Evolutionary conservation across 73 alveolate genomes (phyloP).

Genomic region (Paramecium sexaurelia): DNA sequence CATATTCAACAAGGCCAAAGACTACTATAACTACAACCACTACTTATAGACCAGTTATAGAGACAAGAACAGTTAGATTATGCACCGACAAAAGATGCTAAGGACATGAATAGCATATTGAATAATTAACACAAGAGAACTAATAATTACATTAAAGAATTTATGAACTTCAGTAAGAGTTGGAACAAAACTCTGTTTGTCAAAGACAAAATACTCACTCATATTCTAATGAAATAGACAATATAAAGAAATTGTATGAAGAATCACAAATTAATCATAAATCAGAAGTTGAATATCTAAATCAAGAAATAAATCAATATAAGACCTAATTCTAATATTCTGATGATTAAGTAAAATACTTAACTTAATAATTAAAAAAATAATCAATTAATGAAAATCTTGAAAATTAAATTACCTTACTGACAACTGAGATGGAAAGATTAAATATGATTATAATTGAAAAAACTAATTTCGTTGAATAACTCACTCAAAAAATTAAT

Average conservation of each 20-base stretch:
- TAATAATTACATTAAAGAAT: neutral
- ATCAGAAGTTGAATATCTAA: neutral
- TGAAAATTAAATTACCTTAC: slow-evolving; percentile 20
- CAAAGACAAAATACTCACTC: neutral
- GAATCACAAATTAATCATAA: neutral
- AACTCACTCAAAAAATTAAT: neutral
- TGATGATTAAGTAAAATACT: neutral
- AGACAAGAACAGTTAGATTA: slow-evolving; percentile 56
- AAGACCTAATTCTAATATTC: neutral
- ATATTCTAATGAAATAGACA: neutral
- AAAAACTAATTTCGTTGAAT: neutral
- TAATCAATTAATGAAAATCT: neutral
- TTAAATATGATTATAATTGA: neutral
- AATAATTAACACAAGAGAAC: neutral
- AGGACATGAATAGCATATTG: slow-evolving; percentile 35
- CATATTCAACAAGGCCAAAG: slow-evolving; percentile 22
- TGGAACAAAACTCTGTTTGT: neutral
- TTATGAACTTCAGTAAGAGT: neutral
- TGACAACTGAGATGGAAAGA: slow-evolving; percentile 41
- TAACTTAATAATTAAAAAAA: neutral
- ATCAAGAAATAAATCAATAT: neutral
- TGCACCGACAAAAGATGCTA: slow-evolving; percentile 40
- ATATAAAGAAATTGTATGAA: neutral
- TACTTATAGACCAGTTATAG: slow-evolving; percentile 52
- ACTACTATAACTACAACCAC: slow-evolving; percentile 47